phyloP scores from a whole-genome alignment of 1,284 basidiomycete genomes.

The Papiliotrema flavescens region DNA sequence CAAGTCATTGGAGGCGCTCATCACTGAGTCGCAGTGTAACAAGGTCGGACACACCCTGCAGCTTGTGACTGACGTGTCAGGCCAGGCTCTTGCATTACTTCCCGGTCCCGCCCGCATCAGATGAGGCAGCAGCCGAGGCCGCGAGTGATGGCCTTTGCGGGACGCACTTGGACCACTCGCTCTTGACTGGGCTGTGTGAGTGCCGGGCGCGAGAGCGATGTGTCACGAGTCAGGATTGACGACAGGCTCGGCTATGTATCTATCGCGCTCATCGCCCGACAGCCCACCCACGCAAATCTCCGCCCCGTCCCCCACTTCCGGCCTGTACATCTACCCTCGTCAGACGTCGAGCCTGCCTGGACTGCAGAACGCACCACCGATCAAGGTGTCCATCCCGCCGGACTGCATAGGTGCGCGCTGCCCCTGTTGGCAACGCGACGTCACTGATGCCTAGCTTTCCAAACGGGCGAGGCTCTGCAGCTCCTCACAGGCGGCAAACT shows the following conservation, averaged over 20 bases:
- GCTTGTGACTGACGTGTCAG: conserved; percentile 41
- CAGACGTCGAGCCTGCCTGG: background rate
- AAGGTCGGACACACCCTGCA: background rate
- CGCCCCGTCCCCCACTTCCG: conserved; percentile 68
- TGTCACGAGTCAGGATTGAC: background rate
- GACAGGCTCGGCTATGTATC: conserved; percentile 65
- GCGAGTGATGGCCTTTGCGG: conserved; percentile 73
- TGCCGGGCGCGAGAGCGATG: background rate
- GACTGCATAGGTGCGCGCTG: conserved; percentile 45
- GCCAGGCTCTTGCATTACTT: conserved; percentile 89
- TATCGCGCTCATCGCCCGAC: conserved; percentile 50
- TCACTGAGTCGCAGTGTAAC: conserved; percentile 5
- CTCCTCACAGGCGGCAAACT: conserved; percentile 67
- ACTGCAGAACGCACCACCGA: conserved; percentile 44
- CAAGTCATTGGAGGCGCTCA: background rate
- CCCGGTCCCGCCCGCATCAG: conserved; percentile 47
- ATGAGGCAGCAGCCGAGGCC: conserved; percentile 34
- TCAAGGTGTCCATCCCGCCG: conserved; percentile 75
- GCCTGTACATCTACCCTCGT: conserved; percentile 83
- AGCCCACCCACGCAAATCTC: conserved; percentile 54
- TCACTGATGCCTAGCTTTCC: conserved; percentile 65
- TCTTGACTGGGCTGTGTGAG: conserved; percentile 78
- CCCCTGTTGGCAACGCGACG: background rate
- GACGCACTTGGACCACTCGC: conserved; percentile 66
- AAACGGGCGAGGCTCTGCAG: conserved; percentile 88